Evolutionary conservation across 106 monocot genomes (phyloP), one percentile per base, ranked within the genome.

Genomic region (Dioscorea alata): DNA sequence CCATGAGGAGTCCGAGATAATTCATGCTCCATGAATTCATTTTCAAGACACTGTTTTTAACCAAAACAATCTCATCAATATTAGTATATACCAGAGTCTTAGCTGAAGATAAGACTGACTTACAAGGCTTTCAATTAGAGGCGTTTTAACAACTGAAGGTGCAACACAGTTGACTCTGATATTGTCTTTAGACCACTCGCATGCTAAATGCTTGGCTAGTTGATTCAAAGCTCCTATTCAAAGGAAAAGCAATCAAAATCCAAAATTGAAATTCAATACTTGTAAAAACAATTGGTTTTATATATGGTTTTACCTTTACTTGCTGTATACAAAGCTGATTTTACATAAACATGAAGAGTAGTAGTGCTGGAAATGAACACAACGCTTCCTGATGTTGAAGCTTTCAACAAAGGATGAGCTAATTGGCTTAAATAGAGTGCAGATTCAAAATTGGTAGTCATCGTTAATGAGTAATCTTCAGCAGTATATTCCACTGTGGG

Each of bases 351-450:
- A 8, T 52, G 10, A 0, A 22, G 0, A 10, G 69, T 53, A 8
- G 53, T 33, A 12, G 71, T 60, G 8, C 76, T 76, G 50, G 81
- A 81, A 50, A 67, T 68, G 28, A 66, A 61, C 6, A 81, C 76
- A n/a, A 13, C 24, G 60, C 57, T 72, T 8, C 75, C 81, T 28
- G 16, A 20, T 33, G 69, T 67, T 6, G 76, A 71, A 23, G 72
- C 81, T 54, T 63, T 72, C 17, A 81, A 61, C 23, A 81, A 68
- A 17, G 76, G 76, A 60, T 76, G 61, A 23, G 76, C 71, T 21
- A 82, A 68, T 42, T 77, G 76, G 72, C 76, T 73, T 18, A 82
- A 25, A 69, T 82, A 76, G 72, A 82, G 73, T 21, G 60, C 66
- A 1, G 81, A 73, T 54, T 82, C 81, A 6, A 77, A 59, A 64